Evolutionary conservation across 2,329 filamentous ascomycete species (phyloP), one percentile per base, ranked within the genome.

Genomic region (Xylaria multiplex): DNA sequence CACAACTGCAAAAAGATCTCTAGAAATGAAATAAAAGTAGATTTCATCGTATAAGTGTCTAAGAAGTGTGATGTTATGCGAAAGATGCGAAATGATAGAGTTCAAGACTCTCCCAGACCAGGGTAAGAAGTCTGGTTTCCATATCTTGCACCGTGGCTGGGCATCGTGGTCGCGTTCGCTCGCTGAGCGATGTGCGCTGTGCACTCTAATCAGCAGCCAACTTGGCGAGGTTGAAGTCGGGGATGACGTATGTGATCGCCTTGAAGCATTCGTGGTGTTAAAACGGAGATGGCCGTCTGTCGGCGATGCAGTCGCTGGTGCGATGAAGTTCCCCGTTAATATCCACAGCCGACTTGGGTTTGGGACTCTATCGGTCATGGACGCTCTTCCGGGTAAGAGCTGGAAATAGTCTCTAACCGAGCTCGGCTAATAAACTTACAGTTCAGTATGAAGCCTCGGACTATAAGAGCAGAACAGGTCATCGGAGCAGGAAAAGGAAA

Each of bases 171-270:
- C n/a, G 19, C 45, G n/a, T 8, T 62, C 65, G 30, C 43, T 67
- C 30, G 35, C 57, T 6, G 7, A 24, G 27, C 16, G 52, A 16
- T 67, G 65, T 40, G n/a, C 50, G n/a, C 48, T 67, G 27, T 67
- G 65, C 46, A 61, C 56, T 22, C 55, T 67, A 27, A 62, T 67
- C 40, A 67, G 45, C 53, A 67, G 65, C 53, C 62, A 67, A 32
- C 50, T 67, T 9, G 62, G 46, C n/a, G 14, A 40, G 22, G 22
- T n/a, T 40, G 49, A 53, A 37, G 30, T 58, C 16, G 24, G 45
- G 22, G 58, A 65, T 19, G 43, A 37, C 5, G 40, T 59, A 11
- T 65, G 53, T 35, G 19, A 13, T n/a, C 19, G 49, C 24, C 52
- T 64, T 8, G 30, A 40, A 22, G 62, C 46, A 35, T 65, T 60